phyloP scores from a whole-genome alignment of 1,284 basidiomycete species.

The Neolentinus lepideus region DNA sequence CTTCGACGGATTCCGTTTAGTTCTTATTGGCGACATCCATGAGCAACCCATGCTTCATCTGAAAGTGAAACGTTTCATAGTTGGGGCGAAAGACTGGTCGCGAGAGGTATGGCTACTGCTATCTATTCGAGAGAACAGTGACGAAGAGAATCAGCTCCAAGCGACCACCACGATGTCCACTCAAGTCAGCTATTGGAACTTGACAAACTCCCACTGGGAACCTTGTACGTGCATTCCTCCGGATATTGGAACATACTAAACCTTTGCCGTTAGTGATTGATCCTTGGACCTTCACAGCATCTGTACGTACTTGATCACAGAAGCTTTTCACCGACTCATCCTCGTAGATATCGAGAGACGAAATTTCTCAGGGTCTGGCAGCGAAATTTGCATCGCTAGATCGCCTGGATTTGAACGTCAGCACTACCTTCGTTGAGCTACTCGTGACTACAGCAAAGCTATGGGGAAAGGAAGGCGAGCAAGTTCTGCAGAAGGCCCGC shows the following conservation, averaged over 20 bases:
- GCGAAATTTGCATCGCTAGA: constrained; percentile 73
- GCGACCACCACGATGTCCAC: constrained; percentile 76
- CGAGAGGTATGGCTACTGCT: constrained; percentile 54
- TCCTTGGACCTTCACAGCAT: constrained; percentile 87
- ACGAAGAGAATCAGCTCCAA: constrained; percentile 50
- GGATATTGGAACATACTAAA: not conserved
- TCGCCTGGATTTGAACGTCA: constrained; percentile 88
- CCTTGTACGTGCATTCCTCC: constrained; percentile 50
- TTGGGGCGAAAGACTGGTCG: constrained; percentile 91
- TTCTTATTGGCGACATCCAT: constrained; percentile 93
- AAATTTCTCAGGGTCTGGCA: constrained; percentile 45
- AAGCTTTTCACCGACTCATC: not conserved
- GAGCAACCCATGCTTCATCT: constrained; percentile 94
- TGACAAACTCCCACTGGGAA: constrained; percentile 98
- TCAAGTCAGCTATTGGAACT: constrained; percentile 94
- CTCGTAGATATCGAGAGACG: constrained; percentile 46
- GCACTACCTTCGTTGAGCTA: constrained; percentile 87
- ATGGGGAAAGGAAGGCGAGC: constrained; percentile 70
- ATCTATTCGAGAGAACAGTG: not conserved
- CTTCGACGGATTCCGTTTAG: constrained; percentile 87
- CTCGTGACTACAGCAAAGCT: constrained; percentile 70
- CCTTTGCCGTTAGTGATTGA: constrained; percentile 66
- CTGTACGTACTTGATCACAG: constrained; percentile 40
- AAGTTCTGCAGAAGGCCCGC: constrained; percentile 65
- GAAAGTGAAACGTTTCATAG: constrained; percentile 79